Base-by-base conservation (phyloP, 768 basidiomycete genomes). In the Sutorius australiensis region DNA sequence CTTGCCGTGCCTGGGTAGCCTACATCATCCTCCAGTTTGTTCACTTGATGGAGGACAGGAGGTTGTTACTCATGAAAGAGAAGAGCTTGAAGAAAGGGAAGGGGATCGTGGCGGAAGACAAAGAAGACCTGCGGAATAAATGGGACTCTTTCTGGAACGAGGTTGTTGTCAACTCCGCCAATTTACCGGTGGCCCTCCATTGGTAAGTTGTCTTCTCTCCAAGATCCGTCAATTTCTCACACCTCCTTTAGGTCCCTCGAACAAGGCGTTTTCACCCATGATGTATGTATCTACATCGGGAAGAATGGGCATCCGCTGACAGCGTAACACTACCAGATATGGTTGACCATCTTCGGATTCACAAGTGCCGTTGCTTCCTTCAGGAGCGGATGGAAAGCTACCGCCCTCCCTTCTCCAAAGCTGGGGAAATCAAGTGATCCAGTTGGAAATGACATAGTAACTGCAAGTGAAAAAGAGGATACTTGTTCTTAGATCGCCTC, bases 141-240 rank as follows among this genome's bases (percentile, higher is more conserved):
- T 84, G 85, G 82, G 78, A 80, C 57, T 79, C 84, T 14, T 81
- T 84, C 50, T 83, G 82, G 79, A 85, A 81, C 46, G 89, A 92
- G 54, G 66, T 87, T 11, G 67, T 88, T 13, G 80, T 82, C 45
- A 92, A 92, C 63, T 56, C 86, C 8, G 82, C 82, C 24, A 88
- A 91, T 64, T 71, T 92, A n/a, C 93, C 92, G 4, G 67, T 90
- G 46, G 89, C 92, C 3, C 68, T 92, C 51, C 93, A 95, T 66
- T 93, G 91, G 92, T 90, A 58, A 49, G 80, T 55, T 34, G 21
- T 16, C 30, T 53, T 33, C 24, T 48, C 24, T 48, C 14, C 13
- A 32, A 24, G 14, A 32, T 38, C 30, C 3, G 7, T 47, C 31
- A 12, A 13, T 50, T 28, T 46, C 58, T 57, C 21, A 48, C 21